Conservation (phyloP, 371 early-diverging fungal genomes). For the Rhizomucor pusillus region DNA sequence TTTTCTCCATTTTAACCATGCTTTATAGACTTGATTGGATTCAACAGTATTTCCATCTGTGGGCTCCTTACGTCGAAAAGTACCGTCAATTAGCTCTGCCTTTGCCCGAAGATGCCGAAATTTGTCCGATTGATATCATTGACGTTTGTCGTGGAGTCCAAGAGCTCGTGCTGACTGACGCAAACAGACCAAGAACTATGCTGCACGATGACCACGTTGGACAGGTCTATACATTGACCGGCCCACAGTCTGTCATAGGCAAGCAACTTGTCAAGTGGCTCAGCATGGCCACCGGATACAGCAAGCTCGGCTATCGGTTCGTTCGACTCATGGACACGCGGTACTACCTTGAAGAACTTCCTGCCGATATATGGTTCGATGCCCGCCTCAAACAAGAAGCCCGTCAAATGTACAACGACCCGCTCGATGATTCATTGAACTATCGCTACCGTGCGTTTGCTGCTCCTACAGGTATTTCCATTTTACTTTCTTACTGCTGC, state of each 20-base stretch:
- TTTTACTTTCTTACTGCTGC: neutral
- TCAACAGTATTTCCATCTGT: conserved; percentile 37
- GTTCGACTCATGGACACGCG: conserved; percentile 33
- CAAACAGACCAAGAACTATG: neutral
- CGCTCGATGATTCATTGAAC: conserved; percentile 12
- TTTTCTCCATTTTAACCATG: conserved; percentile 3
- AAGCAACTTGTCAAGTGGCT: conserved; percentile 23
- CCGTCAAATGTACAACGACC: conserved; percentile 21
- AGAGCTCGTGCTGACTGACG: conserved; percentile 9
- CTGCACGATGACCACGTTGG: conserved; percentile 26
- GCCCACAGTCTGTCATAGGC: conserved; percentile 28
- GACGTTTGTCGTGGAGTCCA: conserved; percentile 32
- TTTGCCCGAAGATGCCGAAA: conserved; percentile 17
- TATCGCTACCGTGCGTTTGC: conserved; percentile 19
- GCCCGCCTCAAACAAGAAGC: conserved; percentile 38
- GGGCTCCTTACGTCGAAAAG: conserved; percentile 28
- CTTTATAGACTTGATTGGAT: conserved; percentile 42
- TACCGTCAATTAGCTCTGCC: conserved; percentile 21
- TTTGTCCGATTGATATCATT: conserved; percentile 40
- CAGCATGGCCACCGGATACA: conserved; percentile 22
- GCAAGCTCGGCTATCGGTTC: conserved; percentile 15
- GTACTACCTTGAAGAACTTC: conserved; percentile 27
- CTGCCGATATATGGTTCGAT: conserved; percentile 40
- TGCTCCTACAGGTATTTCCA: conserved; percentile 29
- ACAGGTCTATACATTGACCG: conserved; percentile 39